These are phyloP conservation scores for Didymella arachidicola DNA, from an alignment of 2,329 filamentous ascomycete species.

Conservation along the genomic window DNA sequence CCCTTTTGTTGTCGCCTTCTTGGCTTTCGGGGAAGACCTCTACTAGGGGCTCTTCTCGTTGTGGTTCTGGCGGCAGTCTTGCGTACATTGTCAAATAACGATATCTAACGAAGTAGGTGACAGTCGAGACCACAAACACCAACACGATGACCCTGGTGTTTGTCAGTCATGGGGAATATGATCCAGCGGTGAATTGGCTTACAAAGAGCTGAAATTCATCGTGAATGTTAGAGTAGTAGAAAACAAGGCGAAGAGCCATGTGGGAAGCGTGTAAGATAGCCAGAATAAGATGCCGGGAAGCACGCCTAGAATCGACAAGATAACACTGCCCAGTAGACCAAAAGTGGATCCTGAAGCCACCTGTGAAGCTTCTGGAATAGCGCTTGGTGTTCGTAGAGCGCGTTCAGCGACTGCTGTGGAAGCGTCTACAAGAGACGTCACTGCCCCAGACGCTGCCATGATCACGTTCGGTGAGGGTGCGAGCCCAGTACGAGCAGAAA, in stretches of 20 bases:
- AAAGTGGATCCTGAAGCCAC: slow-evolving; percentile 42
- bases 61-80: slow-evolving; percentile 88
- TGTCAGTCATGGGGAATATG: slow-evolving; percentile 32
- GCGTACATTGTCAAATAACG: slow-evolving; percentile 98
- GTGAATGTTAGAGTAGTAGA: slow-evolving; percentile 95
- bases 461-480: slow-evolving; percentile 20
- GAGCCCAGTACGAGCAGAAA: slow-evolving; percentile 8
- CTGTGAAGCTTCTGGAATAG: slow-evolving; percentile 25
- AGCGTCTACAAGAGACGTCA: slow-evolving; percentile 33
- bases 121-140: slow-evolving; percentile 77
- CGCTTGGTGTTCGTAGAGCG: slow-evolving; percentile 1
- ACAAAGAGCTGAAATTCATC: slow-evolving; percentile 98
- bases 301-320: slow-evolving; percentile 60
- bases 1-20: slow-evolving; percentile 87
- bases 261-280: slow-evolving; percentile 84
- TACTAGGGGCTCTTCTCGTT: slow-evolving; percentile 93
- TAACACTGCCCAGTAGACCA: slow-evolving; percentile 58
- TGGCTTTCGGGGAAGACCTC: slow-evolving; percentile 94
- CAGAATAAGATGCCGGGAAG: slow-evolving; percentile 73
- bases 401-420: slow-evolving; percentile 27
- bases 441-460: slow-evolving; percentile 37
- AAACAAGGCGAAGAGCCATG: slow-evolving; percentile 86
- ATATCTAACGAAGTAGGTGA: slow-evolving; percentile 94
- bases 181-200: slow-evolving; percentile 48
- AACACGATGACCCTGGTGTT: slow-evolving; percentile 66